Evolutionary conservation across 352 stramenopile species (phyloP).

Genomic region (Globisporangium echinulatum): DNA sequence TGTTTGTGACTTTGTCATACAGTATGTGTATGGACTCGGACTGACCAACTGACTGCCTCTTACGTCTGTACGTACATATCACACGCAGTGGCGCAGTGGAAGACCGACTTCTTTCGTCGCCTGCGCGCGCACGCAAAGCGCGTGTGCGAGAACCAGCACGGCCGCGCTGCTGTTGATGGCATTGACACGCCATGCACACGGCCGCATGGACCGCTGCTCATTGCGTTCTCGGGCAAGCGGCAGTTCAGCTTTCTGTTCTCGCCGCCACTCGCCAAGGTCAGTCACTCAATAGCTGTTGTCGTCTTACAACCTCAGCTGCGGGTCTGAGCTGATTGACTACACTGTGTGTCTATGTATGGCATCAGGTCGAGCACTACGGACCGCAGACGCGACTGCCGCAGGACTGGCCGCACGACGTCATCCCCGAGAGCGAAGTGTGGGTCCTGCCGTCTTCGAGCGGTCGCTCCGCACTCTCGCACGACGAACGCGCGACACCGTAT

Average conservation of each 20-base stretch:
- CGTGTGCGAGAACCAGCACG: slow-evolving; percentile 43
- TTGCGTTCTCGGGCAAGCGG: slow-evolving; percentile 84
- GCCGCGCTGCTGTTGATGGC: too few relatives aligned
- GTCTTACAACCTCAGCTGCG: too few relatives aligned
- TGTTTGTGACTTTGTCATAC: neutral
- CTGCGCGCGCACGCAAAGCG: slow-evolving; percentile 44
- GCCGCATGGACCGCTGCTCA: slow-evolving; percentile 55
- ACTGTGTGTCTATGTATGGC: neutral
- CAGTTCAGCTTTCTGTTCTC: slow-evolving; percentile 84
- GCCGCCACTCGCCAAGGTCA: slow-evolving; percentile 49
- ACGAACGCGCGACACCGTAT: slow-evolving; percentile 63
- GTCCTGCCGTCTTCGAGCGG: slow-evolving; percentile 81
- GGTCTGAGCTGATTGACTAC: neutral
- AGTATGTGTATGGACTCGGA: neutral
- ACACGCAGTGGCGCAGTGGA: slow-evolving; percentile 52
- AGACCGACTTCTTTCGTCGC: slow-evolving; percentile 49
- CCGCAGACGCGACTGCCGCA: slow-evolving; percentile 49
- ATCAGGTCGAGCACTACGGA: slow-evolving; percentile 47
- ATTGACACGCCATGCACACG: slow-evolving; percentile 17
- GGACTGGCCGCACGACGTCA: slow-evolving; percentile 62
- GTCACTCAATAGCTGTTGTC: too few relatives aligned
- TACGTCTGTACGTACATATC: neutral
- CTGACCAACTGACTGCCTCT: neutral
- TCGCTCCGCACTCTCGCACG: slow-evolving; percentile 72
- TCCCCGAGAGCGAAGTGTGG: slow-evolving; percentile 64